A percentile compares a stretch with the other conserved stretches of the same genome.
These are phyloP conservation scores for Penicillium sp. DNA, from an alignment of 2,329 filamentous ascomycete genomes.

Conservation along the genomic window DNA sequence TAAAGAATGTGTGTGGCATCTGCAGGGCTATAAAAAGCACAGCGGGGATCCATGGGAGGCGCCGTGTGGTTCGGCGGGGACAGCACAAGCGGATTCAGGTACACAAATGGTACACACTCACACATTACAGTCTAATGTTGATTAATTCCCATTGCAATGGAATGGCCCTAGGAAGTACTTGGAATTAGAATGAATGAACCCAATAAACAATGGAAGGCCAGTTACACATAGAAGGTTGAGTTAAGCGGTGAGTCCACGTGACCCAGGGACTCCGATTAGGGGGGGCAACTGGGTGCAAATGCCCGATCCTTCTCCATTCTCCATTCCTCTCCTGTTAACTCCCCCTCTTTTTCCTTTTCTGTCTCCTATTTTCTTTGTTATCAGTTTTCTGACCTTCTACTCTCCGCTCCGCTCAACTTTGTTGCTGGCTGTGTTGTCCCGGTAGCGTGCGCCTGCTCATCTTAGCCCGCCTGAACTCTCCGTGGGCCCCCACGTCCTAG, in stretches of 20 bases:
- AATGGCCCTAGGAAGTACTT: too few relatives aligned
- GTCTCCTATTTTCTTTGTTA: conserved; percentile 9
- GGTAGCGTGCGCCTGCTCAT: conserved; percentile 6
- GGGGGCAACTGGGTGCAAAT: conserved; percentile 26
- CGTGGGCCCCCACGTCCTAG: conserved; percentile 10
- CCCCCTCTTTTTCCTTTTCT: conserved; percentile 16
- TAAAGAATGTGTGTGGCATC: not conserved
- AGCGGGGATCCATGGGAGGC: conserved; percentile 2
- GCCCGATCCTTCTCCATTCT: conserved; percentile 24
- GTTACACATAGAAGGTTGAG: not conserved
- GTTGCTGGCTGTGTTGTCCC: not conserved
- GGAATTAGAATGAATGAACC: not conserved
- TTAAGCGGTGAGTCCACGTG: conserved; percentile 11
- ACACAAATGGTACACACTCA: not conserved
- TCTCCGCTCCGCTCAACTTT: not conserved
- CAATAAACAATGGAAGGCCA: not conserved
- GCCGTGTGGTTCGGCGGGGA: not conserved
- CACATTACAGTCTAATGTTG: not conserved
- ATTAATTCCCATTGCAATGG: too few relatives aligned
- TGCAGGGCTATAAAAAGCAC: conserved; percentile 2
- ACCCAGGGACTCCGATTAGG: conserved; percentile 10
- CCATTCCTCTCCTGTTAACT: conserved; percentile 19
- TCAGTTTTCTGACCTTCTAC: not conserved
- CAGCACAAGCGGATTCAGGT: conserved; percentile 1
- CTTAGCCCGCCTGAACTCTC: conserved; percentile 11